Evolutionary conservation across 1,139 yeast genomes (phyloP), one percentile per base, ranked within the genome.

Genomic region (Suhomyces coccinellae): DNA sequence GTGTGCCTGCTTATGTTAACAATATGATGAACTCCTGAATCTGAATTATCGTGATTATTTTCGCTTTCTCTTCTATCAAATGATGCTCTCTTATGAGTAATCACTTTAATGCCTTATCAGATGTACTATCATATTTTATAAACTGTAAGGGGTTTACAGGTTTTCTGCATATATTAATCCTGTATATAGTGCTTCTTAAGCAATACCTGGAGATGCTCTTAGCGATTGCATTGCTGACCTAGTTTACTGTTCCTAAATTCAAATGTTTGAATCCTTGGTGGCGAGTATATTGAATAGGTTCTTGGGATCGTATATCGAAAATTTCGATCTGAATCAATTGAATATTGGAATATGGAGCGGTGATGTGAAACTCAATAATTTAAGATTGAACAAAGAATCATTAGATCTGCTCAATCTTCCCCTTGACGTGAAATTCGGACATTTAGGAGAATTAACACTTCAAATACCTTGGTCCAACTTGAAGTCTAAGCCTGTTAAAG

Each of bases 321-420:
- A 93, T 65, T 93, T 93, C 61, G 99, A 95, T 66, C 91, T 97
- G 12, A 87, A 87, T 54, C 97, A 91, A 60, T 71, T 93, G 59
- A 90, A 93, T 57, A 91, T 93, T 46, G 99, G 98, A 2, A 91
- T 95, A 35, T 91, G 99, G 97, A 83, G 93, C 57, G 99, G 99
- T 27, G 98, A 93, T 72, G 99, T 91, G 38, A 89, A 88, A 61
- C 72, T 95, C 43, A 77, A 77, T 52, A 83, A 91, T 61, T 74
- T 95, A 51, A 78, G 85, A 51, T 73, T 95, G 48, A 88, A 88
- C 65, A 79, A 82, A 50, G 91, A 85, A 64, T 91, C 97, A 8
- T 72, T 95, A 38, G 99, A 93, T 62, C 80, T 86, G 57, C 77
- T 93, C 54, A 82, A 86, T 52, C 69, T 95, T 38, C 99, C 99